Percentiles rank a stretch among this genome's conserved stretches.
Evolutionary conservation across 2,329 filamentous ascomycete species (phyloP).

Genomic region (Colletotrichum incanum): DNA sequence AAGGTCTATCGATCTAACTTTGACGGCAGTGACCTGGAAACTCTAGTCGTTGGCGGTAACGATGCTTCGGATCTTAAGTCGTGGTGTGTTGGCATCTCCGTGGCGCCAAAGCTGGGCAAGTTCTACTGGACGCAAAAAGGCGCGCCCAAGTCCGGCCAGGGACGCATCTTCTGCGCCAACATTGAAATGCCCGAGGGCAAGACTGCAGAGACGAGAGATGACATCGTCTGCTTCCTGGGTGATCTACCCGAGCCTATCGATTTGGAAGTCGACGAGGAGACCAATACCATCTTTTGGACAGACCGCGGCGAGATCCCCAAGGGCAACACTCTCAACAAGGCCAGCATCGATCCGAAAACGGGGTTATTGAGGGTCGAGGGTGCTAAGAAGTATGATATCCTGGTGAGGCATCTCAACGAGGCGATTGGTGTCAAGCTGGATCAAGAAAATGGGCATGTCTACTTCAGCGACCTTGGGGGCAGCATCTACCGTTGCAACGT

Average conservation of each 20-base stretch:
- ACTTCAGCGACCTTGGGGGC: conserved; percentile 59
- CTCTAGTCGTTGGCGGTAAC: conserved; percentile 57
- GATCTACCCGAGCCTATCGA: conserved; percentile 71
- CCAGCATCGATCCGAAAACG: conserved; percentile 41
- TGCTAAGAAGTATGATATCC: conserved; percentile 46
- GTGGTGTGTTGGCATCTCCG: conserved; percentile 71
- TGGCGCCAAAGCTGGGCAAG: conserved; percentile 59
- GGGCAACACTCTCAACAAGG: conserved; percentile 68
- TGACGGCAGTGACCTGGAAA: conserved; percentile 57
- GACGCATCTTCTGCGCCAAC: conserved; percentile 67
- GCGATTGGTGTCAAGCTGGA: conserved; percentile 63
- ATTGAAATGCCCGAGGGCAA: conserved; percentile 56
- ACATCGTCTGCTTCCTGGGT: conserved; percentile 60
- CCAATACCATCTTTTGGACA: conserved; percentile 70
- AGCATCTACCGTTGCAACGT: conserved; percentile 54
- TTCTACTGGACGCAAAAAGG: conserved; percentile 77
- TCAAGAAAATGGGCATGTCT: conserved; percentile 52
- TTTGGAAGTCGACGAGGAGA: conserved; percentile 66
- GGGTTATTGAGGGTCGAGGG: background rate
- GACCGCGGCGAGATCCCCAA: conserved; percentile 71
- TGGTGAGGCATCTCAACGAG: conserved; percentile 59
- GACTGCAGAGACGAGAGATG: conserved; percentile 53
- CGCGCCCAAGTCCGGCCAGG: conserved; percentile 63
- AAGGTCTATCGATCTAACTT: conserved; percentile 56
- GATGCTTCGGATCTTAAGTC: conserved; percentile 52